These are phyloP conservation scores for Cavenderia fasciculata DNA, from an alignment of 78 protist genomes.

Conservation along the genomic window DNA sequence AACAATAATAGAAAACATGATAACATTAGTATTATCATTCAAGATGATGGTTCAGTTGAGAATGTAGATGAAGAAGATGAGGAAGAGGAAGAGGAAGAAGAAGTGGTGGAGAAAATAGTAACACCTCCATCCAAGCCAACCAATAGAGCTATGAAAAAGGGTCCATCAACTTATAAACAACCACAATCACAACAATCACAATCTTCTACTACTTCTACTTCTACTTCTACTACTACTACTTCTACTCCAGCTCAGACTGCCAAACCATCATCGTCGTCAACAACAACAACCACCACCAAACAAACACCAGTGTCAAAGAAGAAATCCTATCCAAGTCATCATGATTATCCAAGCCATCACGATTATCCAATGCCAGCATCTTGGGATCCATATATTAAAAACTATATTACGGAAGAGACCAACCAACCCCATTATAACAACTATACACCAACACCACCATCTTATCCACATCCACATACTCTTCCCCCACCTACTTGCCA, in stretches of 20 bases:
- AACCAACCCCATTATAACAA: not conserved
- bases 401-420: too few species aligned
- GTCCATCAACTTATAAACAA: not conserved
- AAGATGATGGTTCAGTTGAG: too few species aligned
- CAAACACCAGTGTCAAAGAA: not conserved
- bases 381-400: too few species aligned
- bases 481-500: not conserved
- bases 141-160: not conserved
- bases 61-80: too few species aligned
- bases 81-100: too few species aligned
- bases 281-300: conserved; percentile 14
- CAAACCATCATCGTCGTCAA: not conserved
- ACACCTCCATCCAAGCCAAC: not conserved
- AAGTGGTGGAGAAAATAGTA: too few species aligned
- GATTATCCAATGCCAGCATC: too few species aligned
- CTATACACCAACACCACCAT: not conserved
- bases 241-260: not conserved
- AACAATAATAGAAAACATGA: not conserved
- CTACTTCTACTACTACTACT: not conserved
- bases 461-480: too few species aligned
- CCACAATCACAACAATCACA: not conserved
- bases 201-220: not conserved
- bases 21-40: too few species aligned
- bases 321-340: too few species aligned
- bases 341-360: not conserved